Conservation (phyloP, 2,329 filamentous ascomycete genomes). For the Fusarium devonianum region DNA sequence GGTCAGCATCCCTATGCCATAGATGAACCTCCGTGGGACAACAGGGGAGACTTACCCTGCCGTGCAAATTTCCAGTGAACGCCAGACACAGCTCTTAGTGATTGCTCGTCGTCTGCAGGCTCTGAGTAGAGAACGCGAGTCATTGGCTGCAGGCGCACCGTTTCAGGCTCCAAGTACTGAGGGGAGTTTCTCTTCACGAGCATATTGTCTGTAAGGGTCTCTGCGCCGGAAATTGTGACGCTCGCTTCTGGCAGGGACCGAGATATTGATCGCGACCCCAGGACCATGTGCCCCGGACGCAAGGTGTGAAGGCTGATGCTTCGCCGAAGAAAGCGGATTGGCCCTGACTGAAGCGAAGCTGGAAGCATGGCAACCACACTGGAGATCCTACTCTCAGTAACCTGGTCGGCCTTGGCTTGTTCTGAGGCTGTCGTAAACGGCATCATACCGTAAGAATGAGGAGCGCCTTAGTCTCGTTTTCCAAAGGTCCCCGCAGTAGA, state of each 20-base stretch:
- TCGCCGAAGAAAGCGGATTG: slow-evolving; percentile 57
- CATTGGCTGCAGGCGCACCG: slow-evolving; percentile 28
- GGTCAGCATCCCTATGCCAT: slow-evolving; percentile 7
- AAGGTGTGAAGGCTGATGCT: slow-evolving; percentile 47
- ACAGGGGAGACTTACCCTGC: slow-evolving; percentile 39
- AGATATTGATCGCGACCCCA: slow-evolving; percentile 20
- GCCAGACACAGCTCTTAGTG: slow-evolving; percentile 41
- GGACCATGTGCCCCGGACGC: slow-evolving; percentile 20
- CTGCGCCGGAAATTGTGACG: slow-evolving; percentile 16
- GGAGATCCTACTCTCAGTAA: slow-evolving; percentile 49
- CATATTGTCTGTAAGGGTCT: slow-evolving; percentile 22
- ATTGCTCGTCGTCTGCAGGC: slow-evolving; percentile 27
- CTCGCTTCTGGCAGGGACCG: slow-evolving; percentile 33
- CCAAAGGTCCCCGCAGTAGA: not conserved
- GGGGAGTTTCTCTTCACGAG: slow-evolving; percentile 13
- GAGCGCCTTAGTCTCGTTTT: not conserved
- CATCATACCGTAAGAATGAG: slow-evolving; percentile 19
- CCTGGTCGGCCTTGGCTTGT: slow-evolving; percentile 44
- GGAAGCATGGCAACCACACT: slow-evolving; percentile 63
- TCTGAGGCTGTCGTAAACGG: slow-evolving; percentile 36
- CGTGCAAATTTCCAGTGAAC: slow-evolving; percentile 46
- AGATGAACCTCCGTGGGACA: not conserved
- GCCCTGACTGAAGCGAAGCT: slow-evolving; percentile 58
- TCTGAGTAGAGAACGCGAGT: slow-evolving; percentile 40
- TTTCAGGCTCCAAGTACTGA: slow-evolving; percentile 11